Evolutionary conservation across 1,284 basidiomycete species (phyloP).

Genomic region (Boletus chippewaensis): DNA sequence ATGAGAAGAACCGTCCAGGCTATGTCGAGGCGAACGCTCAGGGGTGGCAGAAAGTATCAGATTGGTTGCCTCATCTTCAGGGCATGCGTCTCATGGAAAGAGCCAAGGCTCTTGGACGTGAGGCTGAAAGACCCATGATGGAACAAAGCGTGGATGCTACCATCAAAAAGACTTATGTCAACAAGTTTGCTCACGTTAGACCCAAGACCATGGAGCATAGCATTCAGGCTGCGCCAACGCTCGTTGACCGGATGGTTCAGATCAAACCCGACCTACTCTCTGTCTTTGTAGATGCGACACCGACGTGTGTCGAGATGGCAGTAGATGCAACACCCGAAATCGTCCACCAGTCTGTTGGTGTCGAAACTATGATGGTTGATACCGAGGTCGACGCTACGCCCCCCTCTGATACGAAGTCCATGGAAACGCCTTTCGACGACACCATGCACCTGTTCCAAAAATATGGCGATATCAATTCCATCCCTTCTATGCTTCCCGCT

Average conservation of each 20-base stretch:
- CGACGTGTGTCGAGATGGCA: conserved; percentile 25
- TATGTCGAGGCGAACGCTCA: conserved; percentile 58
- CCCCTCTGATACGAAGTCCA: conserved; percentile 20
- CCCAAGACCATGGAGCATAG: conserved; percentile 40
- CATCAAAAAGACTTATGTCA: conserved; percentile 36
- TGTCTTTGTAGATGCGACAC: conserved; percentile 42
- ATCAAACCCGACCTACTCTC: conserved; percentile 40
- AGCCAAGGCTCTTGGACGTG: conserved; percentile 35
- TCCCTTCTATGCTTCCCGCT: conserved; percentile 35
- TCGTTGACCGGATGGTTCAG: conserved; percentile 42
- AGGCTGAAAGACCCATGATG: conserved; percentile 26
- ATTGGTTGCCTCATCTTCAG: conserved; percentile 64
- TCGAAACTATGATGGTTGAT: conserved; percentile 28
- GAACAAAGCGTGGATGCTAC: conserved; percentile 56
- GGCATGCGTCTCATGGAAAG: conserved; percentile 55
- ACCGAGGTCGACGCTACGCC: conserved; percentile 30
- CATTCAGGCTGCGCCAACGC: conserved; percentile 44
- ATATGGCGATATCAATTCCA: conserved; percentile 22
- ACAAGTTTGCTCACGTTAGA: conserved; percentile 44
- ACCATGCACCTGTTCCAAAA: conserved; percentile 22
- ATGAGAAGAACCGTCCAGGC: conserved; percentile 64
- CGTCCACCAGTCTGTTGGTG: conserved; percentile 37
- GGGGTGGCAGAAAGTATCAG: conserved; percentile 60
- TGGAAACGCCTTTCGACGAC: conserved; percentile 27
- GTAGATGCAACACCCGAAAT: conserved; percentile 33